A percentile compares a stretch with the other conserved stretches of the same genome.
Evolutionary conservation across 1,284 basidiomycete species (phyloP).

Genomic region (Fomitopsis schrenkii): DNA sequence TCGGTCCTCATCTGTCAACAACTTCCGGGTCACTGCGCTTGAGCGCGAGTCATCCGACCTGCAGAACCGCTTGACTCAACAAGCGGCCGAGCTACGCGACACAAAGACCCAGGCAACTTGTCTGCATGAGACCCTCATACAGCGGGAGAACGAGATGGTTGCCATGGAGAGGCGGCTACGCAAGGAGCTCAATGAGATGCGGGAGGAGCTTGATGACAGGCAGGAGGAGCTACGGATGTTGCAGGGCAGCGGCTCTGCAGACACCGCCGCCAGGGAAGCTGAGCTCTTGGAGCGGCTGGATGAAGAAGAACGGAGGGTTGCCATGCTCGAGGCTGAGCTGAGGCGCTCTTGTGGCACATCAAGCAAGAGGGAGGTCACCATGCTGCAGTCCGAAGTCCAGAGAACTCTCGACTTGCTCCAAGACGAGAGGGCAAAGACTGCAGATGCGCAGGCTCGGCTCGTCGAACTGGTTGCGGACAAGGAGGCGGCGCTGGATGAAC

Average conservation of each 20-base stretch:
- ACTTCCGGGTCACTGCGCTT: conserved; percentile 41
- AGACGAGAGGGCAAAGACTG: conserved; percentile 36
- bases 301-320: conserved; percentile 18
- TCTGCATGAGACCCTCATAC: conserved; percentile 44
- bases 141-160: conserved; percentile 55
- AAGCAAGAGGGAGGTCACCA: conserved; percentile 14
- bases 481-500: conserved; percentile 41
- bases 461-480: conserved; percentile 38
- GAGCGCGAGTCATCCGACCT: conserved; percentile 52
- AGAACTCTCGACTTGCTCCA: conserved; percentile 38
- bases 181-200: conserved; percentile 35
- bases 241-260: conserved; percentile 19
- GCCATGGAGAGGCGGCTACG: conserved; percentile 45
- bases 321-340: conserved; percentile 23
- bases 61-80: conserved; percentile 37
- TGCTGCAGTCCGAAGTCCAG: conserved; percentile 27
- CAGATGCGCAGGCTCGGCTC: conserved; percentile 33
- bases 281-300: conserved; percentile 20
- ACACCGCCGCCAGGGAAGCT: conserved; percentile 16
- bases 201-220: conserved; percentile 19
- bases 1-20: conserved; percentile 48
- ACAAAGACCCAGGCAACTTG: conserved; percentile 44
- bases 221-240: conserved; percentile 53
- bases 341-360: conserved; percentile 8
- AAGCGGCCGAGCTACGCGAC: conserved; percentile 38